Percentiles rank a stretch among this genome's conserved stretches.
phyloP scores from a whole-genome alignment of 2,329 filamentous ascomycete genomes.

The Fusarium redolens region DNA sequence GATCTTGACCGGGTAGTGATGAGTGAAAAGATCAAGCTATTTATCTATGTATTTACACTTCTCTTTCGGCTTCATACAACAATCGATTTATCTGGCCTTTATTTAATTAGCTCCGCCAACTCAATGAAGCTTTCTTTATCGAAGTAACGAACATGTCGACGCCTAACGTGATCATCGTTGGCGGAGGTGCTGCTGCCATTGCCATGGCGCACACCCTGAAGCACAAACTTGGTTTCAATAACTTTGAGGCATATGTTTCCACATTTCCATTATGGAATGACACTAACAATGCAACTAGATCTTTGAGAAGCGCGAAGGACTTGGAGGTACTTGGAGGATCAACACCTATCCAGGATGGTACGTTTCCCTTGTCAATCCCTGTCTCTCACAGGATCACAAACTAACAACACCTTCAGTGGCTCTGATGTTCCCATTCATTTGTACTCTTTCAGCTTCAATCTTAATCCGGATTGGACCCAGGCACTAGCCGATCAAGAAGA shows the following conservation, averaged over 20 bases:
- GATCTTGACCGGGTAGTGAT: too few relatives aligned
- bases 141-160: too few relatives aligned
- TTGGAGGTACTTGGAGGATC: constrained; percentile 36
- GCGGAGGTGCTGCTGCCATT: constrained; percentile 8
- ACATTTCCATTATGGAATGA: too few relatives aligned
- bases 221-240: constrained; percentile 4
- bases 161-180: constrained; percentile 3
- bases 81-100: too few relatives aligned
- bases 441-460: constrained; percentile 56
- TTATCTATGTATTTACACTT: too few relatives aligned
- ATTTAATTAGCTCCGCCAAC: too few relatives aligned
- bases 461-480: constrained; percentile 54
- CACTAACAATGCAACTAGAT: not conserved
- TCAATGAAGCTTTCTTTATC: too few relatives aligned
- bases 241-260: not conserved
- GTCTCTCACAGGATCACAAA: too few relatives aligned
- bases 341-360: constrained; percentile 31
- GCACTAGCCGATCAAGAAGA: constrained; percentile 50
- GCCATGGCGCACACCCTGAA: constrained; percentile 20
- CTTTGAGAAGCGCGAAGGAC: constrained; percentile 27
- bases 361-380: too few relatives aligned
- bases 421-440: constrained; percentile 44
- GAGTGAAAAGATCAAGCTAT: too few relatives aligned
- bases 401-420: not conserved
- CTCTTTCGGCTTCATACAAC: too few relatives aligned